A percentile compares a stretch with the other conserved stretches of the same genome.
Conservation (phyloP, 495 filamentous ascomycete genomes). For the Pyronema omphalodes region DNA sequence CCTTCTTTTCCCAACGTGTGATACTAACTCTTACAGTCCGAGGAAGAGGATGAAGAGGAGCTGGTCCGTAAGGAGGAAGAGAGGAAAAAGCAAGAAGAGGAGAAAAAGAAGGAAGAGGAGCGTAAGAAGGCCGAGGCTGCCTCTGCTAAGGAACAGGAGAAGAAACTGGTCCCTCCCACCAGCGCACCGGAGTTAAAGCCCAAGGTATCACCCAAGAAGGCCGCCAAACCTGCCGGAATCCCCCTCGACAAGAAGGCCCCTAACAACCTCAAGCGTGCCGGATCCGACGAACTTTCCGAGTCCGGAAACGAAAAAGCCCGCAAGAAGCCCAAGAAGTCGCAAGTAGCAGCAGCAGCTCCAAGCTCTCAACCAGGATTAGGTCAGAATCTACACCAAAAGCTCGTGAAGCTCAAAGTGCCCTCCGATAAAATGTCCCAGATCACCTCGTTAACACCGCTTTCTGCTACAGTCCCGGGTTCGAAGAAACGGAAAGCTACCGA, state of each 20-base stretch:
- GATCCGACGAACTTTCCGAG: constrained; percentile 66
- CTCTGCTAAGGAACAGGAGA: constrained; percentile 20
- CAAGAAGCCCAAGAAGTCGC: constrained; percentile 70
- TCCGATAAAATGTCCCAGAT: constrained; percentile 27
- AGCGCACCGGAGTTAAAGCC: constrained; percentile 20
- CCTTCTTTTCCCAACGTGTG: background rate
- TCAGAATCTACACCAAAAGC: constrained; percentile 25
- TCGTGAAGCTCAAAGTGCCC: constrained; percentile 26
- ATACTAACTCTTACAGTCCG: constrained; percentile 19
- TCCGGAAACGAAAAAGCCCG: constrained; percentile 58
- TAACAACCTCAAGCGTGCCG: constrained; percentile 59
- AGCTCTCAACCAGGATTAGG: constrained; percentile 18
- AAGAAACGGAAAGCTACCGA: constrained; percentile 27
- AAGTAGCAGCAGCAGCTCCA: constrained; percentile 24
- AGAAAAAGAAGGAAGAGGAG: constrained; percentile 28
- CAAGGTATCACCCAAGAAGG: constrained; percentile 23
- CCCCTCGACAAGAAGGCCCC: constrained; percentile 41
- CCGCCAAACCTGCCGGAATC: constrained; percentile 4
- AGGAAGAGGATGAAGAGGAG: constrained; percentile 32
- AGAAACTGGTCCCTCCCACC: constrained; percentile 8
- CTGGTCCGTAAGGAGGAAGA: constrained; percentile 46
- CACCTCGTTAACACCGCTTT: constrained; percentile 20
- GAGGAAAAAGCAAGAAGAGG: constrained; percentile 36
- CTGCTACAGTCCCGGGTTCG: constrained; percentile 28
- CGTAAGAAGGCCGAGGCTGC: constrained; percentile 28